A percentile compares a stretch with the other conserved stretches of the same genome.
Conservation (phyloP, 2,329 filamentous ascomycete species). For the Monosporascus sp. region DNA sequence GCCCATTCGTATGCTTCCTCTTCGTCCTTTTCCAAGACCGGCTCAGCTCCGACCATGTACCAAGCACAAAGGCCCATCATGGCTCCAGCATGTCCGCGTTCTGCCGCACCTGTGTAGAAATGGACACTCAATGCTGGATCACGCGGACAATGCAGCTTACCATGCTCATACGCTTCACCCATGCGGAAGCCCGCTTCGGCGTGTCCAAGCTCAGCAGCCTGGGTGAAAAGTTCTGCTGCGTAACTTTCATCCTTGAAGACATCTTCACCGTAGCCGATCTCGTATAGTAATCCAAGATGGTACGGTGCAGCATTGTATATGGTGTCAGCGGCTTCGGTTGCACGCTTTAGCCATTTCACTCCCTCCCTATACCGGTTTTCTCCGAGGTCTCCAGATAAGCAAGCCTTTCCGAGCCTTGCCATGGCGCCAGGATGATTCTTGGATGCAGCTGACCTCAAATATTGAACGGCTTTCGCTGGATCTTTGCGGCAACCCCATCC, state of each 20-base stretch:
- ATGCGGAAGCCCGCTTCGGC: slow-evolving; percentile 79
- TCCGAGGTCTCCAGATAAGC: slow-evolving; percentile 83
- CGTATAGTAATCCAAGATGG: slow-evolving; percentile 81
- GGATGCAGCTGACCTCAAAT: slow-evolving; percentile 81
- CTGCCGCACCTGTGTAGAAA: slow-evolving; percentile 91
- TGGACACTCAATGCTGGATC: slow-evolving; percentile 93
- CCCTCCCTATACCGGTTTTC: slow-evolving; percentile 84
- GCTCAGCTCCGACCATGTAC: slow-evolving; percentile 94
- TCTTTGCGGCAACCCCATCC: slow-evolving; percentile 94
- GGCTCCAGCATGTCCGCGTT: slow-evolving; percentile 73
- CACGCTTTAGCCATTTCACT: slow-evolving; percentile 93
- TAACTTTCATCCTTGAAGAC: slow-evolving; percentile 88
- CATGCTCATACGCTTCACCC: slow-evolving; percentile 96
- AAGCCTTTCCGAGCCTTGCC: slow-evolving; percentile 85
- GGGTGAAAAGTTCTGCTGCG: slow-evolving; percentile 88
- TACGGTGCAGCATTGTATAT: slow-evolving; percentile 94
- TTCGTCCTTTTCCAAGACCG: slow-evolving; percentile 89
- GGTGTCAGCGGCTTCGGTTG: slow-evolving; percentile 78
- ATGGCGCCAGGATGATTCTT: slow-evolving; percentile 96
- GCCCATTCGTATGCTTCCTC: slow-evolving; percentile 97
- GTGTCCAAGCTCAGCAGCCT: slow-evolving; percentile 88
- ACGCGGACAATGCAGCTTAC: slow-evolving; percentile 76
- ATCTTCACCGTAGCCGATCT: slow-evolving; percentile 90
- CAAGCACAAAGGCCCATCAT: slow-evolving; percentile 99
- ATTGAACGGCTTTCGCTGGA: slow-evolving; percentile 86